Evolutionary conservation across 179 eudicot genomes (phyloP), one percentile per base, ranked within the genome.

Genomic region (Patellifolia procumbens): DNA sequence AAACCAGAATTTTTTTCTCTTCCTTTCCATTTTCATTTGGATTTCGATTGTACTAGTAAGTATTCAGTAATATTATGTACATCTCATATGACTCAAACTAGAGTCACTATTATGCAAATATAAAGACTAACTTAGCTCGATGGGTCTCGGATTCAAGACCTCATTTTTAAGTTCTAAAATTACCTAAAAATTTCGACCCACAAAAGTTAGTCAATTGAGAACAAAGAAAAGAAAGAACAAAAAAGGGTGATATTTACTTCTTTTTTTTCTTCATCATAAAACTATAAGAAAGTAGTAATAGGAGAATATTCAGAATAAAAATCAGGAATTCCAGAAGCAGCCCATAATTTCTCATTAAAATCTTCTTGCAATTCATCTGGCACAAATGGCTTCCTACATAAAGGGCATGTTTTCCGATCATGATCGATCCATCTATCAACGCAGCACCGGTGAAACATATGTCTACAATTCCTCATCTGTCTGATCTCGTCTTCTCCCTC

Each of bases 381-480:
- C 8, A 95, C 85, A 20, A 95, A 86, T 19, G 78, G 88, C 26
- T 89, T 90, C 81, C 98, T 80, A 60, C 99, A 95, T 10, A 95
- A 85, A 15, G 99, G 99, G 43, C 99, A 95, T 8, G 97, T 95
- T 71, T 87, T 85, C 64, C 89, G 91, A 71, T 91, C 93, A 42
- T 88, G 90, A 64, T 93, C 98, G 86, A 95, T 90, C 99, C 99
- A 95, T 52, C 95, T 88, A 88, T 95, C 99, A 53, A 95, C 84
- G 55, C 99, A 95, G 80, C 89, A 68, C 83, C 86, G 48, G 68
- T 95, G 99, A 55, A 95, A 95, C 65, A 95, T 68, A 42, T 93
- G 99, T 8, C 79, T 55, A 81, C 97, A 93, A 24, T 93, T 95
- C 12, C 87, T 78, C 89, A 95, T 83, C 83, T 86, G 83, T 39